phyloP scores from a whole-genome alignment of 2,329 filamentous ascomycete species.

The Penicillium rolfsii region DNA sequence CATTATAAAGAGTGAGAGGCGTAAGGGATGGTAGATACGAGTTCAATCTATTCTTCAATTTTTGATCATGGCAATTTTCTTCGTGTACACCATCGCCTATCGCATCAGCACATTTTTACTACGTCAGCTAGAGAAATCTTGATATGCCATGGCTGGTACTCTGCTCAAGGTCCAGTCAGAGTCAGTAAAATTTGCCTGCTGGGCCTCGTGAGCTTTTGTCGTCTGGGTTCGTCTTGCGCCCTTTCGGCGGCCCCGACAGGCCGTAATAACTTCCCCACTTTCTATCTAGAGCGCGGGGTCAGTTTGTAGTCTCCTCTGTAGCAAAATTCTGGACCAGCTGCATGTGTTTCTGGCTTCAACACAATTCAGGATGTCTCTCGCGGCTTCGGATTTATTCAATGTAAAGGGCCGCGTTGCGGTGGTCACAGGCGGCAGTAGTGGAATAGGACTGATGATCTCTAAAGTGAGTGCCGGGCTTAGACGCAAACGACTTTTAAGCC shows the following conservation, averaged over 20 bases:
- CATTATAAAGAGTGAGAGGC: conserved; percentile 50
- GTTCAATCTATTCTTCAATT: background rate
- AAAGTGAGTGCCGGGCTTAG: background rate
- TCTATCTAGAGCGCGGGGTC: background rate
- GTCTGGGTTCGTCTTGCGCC: background rate
- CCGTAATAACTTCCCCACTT: background rate
- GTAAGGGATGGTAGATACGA: background rate
- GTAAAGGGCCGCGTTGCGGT: background rate
- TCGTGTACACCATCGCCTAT: too few relatives aligned
- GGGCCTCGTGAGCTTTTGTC: background rate
- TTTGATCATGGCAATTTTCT: background rate
- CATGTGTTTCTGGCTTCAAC: background rate
- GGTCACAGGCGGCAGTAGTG: background rate
- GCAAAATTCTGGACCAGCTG: background rate
- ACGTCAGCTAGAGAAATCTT: too few relatives aligned
- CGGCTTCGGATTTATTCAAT: background rate
- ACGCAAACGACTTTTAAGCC: background rate
- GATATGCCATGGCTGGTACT: background rate
- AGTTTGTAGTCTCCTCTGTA: background rate
- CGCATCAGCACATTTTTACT: too few relatives aligned
- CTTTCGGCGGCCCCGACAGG: background rate
- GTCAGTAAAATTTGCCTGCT: background rate
- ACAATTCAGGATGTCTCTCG: background rate
- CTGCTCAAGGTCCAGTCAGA: background rate
- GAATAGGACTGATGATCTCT: background rate